A percentile compares a stretch with the other conserved stretches of the same genome.
These are phyloP conservation scores for Bretziella fagacearum DNA, from an alignment of 2,329 filamentous ascomycete genomes.

Conservation along the genomic window DNA sequence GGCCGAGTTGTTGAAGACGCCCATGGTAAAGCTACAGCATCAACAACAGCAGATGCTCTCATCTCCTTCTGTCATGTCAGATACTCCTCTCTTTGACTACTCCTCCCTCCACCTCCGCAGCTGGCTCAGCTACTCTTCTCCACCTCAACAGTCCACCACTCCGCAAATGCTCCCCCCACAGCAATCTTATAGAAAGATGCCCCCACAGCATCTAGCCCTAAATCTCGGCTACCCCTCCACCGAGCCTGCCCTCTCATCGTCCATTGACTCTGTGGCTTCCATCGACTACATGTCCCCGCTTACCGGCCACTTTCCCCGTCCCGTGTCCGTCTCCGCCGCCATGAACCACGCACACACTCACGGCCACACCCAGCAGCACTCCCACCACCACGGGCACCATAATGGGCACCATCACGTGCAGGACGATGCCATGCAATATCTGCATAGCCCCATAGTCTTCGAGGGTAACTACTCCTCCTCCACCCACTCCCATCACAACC, in stretches of 20 bases:
- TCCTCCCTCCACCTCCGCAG: not conserved
- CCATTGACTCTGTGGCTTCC: conserved; percentile 40
- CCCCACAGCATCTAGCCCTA: conserved; percentile 23
- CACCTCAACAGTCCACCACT: conserved; percentile 21
- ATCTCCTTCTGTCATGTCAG: not conserved
- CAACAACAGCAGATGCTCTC: not conserved
- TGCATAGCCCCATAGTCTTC: conserved; percentile 31
- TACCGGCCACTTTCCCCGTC: conserved; percentile 32
- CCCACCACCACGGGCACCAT: not conserved
- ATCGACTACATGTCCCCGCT: conserved; percentile 46
- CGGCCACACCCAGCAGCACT: not conserved
- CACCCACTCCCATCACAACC: conserved; percentile 1
- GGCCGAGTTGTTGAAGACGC: not conserved
- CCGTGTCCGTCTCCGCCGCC: not conserved
- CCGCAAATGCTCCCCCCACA: conserved; percentile 24
- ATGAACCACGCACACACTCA: no score
- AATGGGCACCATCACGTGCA: not conserved
- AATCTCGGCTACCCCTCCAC: conserved; percentile 23
- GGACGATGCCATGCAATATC: conserved; percentile 23
- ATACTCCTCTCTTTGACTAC: not conserved
- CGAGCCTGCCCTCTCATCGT: conserved; percentile 29
- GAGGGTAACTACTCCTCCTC: conserved; percentile 16
- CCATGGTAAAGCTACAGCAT: not conserved
- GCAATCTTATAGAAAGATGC: conserved; percentile 25
- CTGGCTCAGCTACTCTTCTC: not conserved